Percentiles rank a stretch among this genome's conserved stretches.
Conservation (phyloP, 331 rosid genomes). For the Rhamnella rubrinervis region DNA sequence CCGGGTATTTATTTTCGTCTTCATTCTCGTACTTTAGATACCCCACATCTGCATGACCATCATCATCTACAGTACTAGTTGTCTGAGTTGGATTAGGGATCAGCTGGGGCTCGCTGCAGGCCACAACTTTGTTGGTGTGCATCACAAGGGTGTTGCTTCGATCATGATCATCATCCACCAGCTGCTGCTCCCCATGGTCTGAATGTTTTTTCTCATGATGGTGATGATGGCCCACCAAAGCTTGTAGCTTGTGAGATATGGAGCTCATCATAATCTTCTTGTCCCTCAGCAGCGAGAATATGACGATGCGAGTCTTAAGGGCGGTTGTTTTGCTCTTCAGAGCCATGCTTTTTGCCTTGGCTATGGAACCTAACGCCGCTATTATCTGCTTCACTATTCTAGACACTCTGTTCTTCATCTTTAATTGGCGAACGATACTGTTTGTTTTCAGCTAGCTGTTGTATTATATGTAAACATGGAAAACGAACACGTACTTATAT, state of each 20-base stretch:
- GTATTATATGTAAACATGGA: background rate
- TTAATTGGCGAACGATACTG: background rate
- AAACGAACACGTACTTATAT: no score
- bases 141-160: background rate
- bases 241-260: slow-evolving; percentile 49
- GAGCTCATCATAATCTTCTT: slow-evolving; percentile 44
- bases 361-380: slow-evolving; percentile 41
- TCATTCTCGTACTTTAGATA: background rate
- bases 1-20: slow-evolving; percentile 41
- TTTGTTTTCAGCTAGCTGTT: background rate
- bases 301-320: slow-evolving; percentile 54
- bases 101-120: background rate
- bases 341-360: slow-evolving; percentile 47
- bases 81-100: background rate
- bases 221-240: slow-evolving; percentile 32
- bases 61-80: no score
- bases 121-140: background rate
- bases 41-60: background rate
- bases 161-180: slow-evolving; percentile 27
- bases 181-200: background rate
- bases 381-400: slow-evolving; percentile 48
- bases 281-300: slow-evolving; percentile 53
- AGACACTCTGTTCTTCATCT: slow-evolving; percentile 49
- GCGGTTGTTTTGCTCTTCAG: slow-evolving; percentile 53
- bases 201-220: no score